Evolutionary conservation across 192 early-diverging fungal genomes (phyloP).

Genomic region (Backusella parvicylindrica): DNA sequence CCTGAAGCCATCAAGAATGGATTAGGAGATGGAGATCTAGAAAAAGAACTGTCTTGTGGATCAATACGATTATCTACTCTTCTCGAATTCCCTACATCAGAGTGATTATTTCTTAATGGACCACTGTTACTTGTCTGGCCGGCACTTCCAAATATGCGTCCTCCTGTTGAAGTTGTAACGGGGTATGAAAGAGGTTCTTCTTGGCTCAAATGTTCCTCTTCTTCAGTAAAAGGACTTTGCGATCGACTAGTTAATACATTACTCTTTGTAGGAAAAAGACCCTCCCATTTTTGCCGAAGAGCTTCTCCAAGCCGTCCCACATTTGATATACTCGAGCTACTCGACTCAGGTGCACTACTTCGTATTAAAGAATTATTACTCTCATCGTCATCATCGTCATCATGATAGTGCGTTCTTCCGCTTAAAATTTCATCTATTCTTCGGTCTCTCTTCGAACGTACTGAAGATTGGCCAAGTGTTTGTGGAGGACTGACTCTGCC

Average conservation of each 20-base stretch:
- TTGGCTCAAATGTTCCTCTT: not conserved
- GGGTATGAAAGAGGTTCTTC: not conserved
- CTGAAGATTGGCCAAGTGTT: not conserved
- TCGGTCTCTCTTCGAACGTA: conserved; percentile 17
- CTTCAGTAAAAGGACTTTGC: not conserved
- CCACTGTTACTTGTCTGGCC: not conserved
- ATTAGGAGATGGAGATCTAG: conserved; percentile 14
- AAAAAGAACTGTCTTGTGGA: not conserved
- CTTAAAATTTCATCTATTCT: conserved; percentile 21
- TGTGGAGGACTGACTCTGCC: not conserved
- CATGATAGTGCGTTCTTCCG: not conserved
- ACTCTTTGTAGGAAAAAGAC: not conserved
- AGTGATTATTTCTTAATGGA: not conserved
- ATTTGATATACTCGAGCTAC: not conserved
- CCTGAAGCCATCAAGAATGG: conserved; percentile 8
- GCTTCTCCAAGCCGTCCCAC: not conserved
- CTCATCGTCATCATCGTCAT: not conserved
- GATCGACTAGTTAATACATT: not conserved
- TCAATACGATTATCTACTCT: not conserved
- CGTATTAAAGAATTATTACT: not conserved
- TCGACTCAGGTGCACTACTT: not conserved
- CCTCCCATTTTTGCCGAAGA: conserved; percentile 1
- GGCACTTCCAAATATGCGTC: not conserved
- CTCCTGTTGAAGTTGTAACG: not conserved
- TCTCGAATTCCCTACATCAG: not conserved